Base-by-base conservation (phyloP, 768 basidiomycete genomes). In the Termitomyces sp. region DNA sequence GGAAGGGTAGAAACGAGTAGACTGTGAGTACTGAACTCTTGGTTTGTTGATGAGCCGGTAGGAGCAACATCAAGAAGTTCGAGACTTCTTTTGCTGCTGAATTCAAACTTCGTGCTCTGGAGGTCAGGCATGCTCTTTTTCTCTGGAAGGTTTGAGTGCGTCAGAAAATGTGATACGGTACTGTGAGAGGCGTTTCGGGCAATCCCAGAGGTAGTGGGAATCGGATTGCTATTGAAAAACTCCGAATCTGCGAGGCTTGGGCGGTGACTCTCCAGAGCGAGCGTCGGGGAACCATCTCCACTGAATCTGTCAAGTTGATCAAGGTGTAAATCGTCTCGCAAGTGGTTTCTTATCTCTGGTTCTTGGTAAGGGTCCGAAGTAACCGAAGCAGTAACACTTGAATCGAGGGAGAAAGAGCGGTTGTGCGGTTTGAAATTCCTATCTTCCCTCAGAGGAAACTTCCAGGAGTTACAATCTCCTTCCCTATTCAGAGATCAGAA, bases 111-210 rank as follows among this genome's bases (percentile, higher is more conserved):
- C 32, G 77, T 73, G 16, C 72, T 82, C 28, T 89, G 81, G 48
- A 96, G 74, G 66, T 97, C 93, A 7, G 94, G 94, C 56, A 96
- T 76, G 57, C 92, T 94, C 72, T 94, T 91, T 76, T 92, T 94
- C 35, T 76, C 76, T 2, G 71, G 64, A 32, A 86, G 67, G 32
- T 71, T 74, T 48, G 68, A 66, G 54, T 72, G 74, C 38, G 67
- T 68, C 59, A 73, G 67, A 60, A 62, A 71, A 59, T 65, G 73
- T 56, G 57, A 72, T 61, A 69, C 77, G 43, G 66, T 75, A 54
- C 74, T 79, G 63, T 76, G 76, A 13, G 84, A 84, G 59, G 84
- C 76, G 66, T 80, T 77, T 32, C 81, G 75, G 41, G 71, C 73
- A 64, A 82, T 65, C 54, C 60, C 66, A 53, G 63, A 55, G 55